Evolutionary conservation across 2,329 filamentous ascomycete species (phyloP), one percentile per base, ranked within the genome.

Genomic region (Botrytis galanthina): DNA sequence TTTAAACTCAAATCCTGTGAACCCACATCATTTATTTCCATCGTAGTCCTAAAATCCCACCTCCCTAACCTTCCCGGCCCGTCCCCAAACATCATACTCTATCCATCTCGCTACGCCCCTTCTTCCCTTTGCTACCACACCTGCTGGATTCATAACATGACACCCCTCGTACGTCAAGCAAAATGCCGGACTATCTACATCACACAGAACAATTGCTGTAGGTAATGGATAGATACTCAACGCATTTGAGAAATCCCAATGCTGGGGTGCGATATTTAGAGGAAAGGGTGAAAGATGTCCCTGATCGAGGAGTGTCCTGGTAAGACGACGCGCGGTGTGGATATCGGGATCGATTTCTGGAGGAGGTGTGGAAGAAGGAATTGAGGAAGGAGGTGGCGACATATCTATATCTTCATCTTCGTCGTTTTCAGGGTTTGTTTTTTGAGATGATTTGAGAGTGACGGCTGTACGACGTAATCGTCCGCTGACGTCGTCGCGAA

Each of bases 131-230:
- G 93, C 90, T 37, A 97, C 86, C 68, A 99, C 82, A 67, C 88
- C 87, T 9, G 94, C 94, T 0, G 96, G 95, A 81, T 99, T 99
- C 88, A 99, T 91, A 48, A 98, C 95, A 83, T 96, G 93, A 80
- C 96, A 98, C 0, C 95, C 95, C 82, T 97, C 95, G 80, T 98
- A 98, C 22, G 93, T 97, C 76, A 98, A 85, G 71, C 92, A 92
- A 80, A 97, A 99, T 0, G 94, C 87, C 22, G 93, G 91, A 16
- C 92, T 91, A 60, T 95, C 93, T 0, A 92, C 86, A 83, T 99
- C 96, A 2, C 94, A 91, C 6, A 99, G 83, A 26, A 97, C 89
- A 79, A 98, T 85, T 0, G 93, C 90, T 32, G 93, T 95, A 2
- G 96, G 96, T 42, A 98, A 83, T 14, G 95, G 96, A 81, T 98